phyloP scores from a whole-genome alignment of 176 grass and related monocot species.

The Oryza nivara region DNA sequence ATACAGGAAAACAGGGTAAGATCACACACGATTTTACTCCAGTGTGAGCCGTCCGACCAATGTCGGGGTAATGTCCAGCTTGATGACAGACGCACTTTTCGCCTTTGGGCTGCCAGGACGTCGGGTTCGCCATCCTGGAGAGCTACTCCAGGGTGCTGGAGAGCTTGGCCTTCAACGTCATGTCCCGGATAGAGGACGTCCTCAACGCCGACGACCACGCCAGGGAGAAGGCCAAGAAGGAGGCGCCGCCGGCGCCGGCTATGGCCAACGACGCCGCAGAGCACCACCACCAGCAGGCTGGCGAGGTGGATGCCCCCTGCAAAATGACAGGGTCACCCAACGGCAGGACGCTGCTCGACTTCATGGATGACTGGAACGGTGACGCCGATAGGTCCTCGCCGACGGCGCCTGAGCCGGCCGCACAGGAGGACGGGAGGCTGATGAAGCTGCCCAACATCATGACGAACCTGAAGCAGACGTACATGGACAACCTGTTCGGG shows the following conservation, averaged over 20 bases:
- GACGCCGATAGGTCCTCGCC: slow-evolving; percentile 33
- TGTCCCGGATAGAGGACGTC: slow-evolving; percentile 88
- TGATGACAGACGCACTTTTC: not conserved
- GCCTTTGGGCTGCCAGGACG: slow-evolving; percentile 50
- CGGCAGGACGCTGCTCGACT: slow-evolving; percentile 72
- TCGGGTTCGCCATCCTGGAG: slow-evolving; percentile 84
- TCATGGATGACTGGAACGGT: slow-evolving; percentile 83
- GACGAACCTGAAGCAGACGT: slow-evolving; percentile 65
- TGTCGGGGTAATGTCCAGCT: no score
- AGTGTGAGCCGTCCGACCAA: not conserved
- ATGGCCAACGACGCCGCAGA: not conserved
- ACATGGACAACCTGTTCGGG: slow-evolving; percentile 64
- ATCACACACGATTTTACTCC: not conserved
- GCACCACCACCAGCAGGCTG: not conserved
- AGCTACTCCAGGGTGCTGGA: slow-evolving; percentile 95
- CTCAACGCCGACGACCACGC: slow-evolving; percentile 61
- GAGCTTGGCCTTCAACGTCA: slow-evolving; percentile 87
- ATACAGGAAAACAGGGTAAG: slow-evolving; percentile 92
- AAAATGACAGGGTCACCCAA: slow-evolving; percentile 34
- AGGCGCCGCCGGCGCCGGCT: slow-evolving; percentile 15
- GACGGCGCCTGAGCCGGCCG: slow-evolving; percentile 37
- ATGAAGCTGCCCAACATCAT: slow-evolving; percentile 76
- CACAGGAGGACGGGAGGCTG: slow-evolving; percentile 58
- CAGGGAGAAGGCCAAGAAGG: slow-evolving; percentile 48
- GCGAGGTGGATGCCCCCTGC: slow-evolving; percentile 28